Base-by-base conservation (phyloP, 192 early-diverging fungal species). In the Helicostylum pulchrum region DNA sequence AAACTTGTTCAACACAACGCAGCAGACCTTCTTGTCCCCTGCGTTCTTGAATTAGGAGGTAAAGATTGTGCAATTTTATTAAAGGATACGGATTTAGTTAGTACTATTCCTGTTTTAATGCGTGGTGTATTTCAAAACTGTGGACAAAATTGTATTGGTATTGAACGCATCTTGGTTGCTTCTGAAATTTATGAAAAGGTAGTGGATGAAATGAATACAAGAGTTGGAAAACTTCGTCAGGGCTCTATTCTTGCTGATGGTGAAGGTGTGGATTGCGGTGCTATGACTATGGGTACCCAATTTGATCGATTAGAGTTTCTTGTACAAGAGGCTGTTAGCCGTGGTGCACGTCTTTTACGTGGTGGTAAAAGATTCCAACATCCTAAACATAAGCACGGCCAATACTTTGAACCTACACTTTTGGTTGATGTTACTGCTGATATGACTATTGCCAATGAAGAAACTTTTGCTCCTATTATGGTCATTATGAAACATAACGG, bases 141-240 rank as follows among this genome's bases (percentile, higher is more conserved):
- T 55, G 92, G 92, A 11, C 93, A 95, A 67, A 95, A 94, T 76
- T 95, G 93, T 77, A 85, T 88, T 68, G 92, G 92, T n/a, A 77
- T 94, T 30, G 93, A 95, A 78, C 82, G 93, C 50, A 86, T 95
- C 17, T 75, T 95, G 53, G 78, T 91, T n/a, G 88, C 90, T 44
- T 77, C 80, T 34, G 66, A 61, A 23, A 71, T 87, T 11, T 91
- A 92, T 61, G 89, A 91, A 55, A 62, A 66, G 30, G 76, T 93
- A 63, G 84, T 95, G 1, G 80, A 66, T 17, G 88, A 86, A 64
- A 82, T 88, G 72, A 51, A 72, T 3, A 69, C 66, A 10, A 77
- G 82, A 15, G 83, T 95, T 53, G 72, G 65, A 34, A 64, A 77
- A 7, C 74, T 94, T 53, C 82, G 87, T 17, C 80, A 90, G 21